phyloP scores from a whole-genome alignment of 148 eudicot genomes.

The Tetragonia tetragonoides region DNA sequence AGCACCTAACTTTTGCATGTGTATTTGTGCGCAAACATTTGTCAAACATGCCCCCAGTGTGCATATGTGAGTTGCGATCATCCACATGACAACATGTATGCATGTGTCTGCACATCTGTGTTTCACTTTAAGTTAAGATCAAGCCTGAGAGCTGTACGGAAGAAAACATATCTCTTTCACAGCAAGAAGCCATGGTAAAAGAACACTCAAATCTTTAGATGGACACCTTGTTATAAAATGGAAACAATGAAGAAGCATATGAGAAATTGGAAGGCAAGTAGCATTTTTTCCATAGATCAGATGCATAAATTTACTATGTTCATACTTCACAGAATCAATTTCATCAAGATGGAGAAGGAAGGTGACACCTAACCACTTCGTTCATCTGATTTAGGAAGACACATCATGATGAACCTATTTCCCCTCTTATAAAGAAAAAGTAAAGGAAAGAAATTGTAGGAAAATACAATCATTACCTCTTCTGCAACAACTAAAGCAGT shows the following conservation, averaged over 20 bases:
- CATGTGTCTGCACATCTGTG: too few relatives aligned
- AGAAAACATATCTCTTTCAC: not conserved
- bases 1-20: too few relatives aligned
- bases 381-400: not conserved
- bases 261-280: not conserved
- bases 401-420: too few relatives aligned
- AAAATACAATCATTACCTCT: constrained; percentile 45
- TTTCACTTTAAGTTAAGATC: not conserved
- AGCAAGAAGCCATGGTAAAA: constrained; percentile 1
- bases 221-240: not conserved
- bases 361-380: not conserved
- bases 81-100: too few relatives aligned
- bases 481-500: constrained; percentile 66
- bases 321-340: not conserved
- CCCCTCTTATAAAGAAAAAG: too few relatives aligned
- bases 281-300: too few relatives aligned
- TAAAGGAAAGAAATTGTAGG: too few relatives aligned
- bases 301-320: too few relatives aligned
- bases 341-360: not conserved
- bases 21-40: not conserved
- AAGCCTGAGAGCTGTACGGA: not conserved
- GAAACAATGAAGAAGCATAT: not conserved
- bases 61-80: not conserved
- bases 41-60: not conserved
- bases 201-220: not conserved